Percentiles rank a stretch among this genome's conserved stretches.
Conservation (phyloP, 1,284 basidiomycete genomes). For the Rhodotorula sp. region DNA sequence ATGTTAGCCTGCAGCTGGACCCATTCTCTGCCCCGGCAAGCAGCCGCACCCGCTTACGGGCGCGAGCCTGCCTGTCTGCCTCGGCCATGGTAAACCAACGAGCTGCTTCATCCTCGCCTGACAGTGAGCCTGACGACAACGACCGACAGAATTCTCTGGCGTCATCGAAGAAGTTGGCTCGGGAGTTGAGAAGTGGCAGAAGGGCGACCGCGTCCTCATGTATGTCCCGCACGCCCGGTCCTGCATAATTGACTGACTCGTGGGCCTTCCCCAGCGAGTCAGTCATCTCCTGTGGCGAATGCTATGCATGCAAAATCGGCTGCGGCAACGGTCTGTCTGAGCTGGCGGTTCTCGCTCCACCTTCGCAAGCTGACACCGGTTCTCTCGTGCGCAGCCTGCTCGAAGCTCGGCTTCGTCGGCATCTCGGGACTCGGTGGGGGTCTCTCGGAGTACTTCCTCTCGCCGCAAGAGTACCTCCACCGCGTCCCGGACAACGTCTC, state of each 20-base stretch:
- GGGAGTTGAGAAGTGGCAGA: conserved; percentile 41
- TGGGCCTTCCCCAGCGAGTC: conserved; percentile 45
- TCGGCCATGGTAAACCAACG: conserved; percentile 49
- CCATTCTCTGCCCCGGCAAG: conserved; percentile 38
- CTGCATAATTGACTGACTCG: too few relatives aligned
- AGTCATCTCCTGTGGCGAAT: conserved; percentile 44
- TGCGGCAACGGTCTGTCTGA: conserved; percentile 25
- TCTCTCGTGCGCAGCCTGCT: conserved; percentile 41
- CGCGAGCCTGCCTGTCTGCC: conserved; percentile 47
- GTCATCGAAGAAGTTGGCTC: conserved; percentile 47
- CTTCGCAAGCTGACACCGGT: neutral
- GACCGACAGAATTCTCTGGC: conserved; percentile 47
- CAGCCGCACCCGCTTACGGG: conserved; percentile 47
- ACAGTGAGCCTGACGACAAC: neutral
- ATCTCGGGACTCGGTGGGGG: conserved; percentile 29
- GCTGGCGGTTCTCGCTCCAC: neutral
- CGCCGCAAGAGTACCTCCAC: conserved; percentile 46
- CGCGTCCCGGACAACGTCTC: conserved; percentile 45
- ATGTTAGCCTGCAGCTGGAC: conserved; percentile 3
- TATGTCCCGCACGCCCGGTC: conserved; percentile 24
- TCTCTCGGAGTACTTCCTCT: conserved; percentile 48
- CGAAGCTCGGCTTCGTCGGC: conserved; percentile 46
- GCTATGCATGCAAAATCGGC: conserved; percentile 30
- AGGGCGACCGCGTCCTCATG: conserved; percentile 50
- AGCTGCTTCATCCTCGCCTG: conserved; percentile 11